Conservation (phyloP, 1,139 yeast genomes). For the Pichia norvegensis region DNA sequence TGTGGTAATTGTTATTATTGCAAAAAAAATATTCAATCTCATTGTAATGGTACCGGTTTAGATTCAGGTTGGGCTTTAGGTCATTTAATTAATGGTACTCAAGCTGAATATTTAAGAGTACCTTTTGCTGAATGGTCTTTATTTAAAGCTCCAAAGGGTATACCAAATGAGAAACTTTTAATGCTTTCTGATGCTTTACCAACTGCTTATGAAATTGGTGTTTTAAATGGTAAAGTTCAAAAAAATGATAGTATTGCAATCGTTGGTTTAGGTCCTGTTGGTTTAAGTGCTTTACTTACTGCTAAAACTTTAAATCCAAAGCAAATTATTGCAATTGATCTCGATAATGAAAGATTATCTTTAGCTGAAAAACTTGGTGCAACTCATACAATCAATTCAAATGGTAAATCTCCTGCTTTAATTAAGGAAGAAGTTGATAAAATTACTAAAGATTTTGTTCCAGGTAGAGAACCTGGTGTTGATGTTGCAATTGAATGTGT, state of each 20-base stretch:
- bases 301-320: slow-evolving; percentile 34
- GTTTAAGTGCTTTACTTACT: slow-evolving; percentile 36
- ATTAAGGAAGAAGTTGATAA: slow-evolving; percentile 27
- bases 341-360: slow-evolving; percentile 35
- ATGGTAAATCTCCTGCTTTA: slow-evolving; percentile 18
- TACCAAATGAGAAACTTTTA: slow-evolving; percentile 32
- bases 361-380: slow-evolving; percentile 38
- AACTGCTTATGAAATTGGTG: slow-evolving; percentile 41
- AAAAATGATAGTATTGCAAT: slow-evolving; percentile 39
- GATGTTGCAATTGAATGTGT: slow-evolving; percentile 45
- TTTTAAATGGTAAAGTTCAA: slow-evolving; percentile 33
- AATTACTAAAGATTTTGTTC: slow-evolving; percentile 19
- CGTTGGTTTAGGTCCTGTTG: slow-evolving; percentile 44
- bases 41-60: slow-evolving; percentile 30
- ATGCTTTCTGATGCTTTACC: slow-evolving; percentile 41
- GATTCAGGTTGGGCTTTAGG: slow-evolving; percentile 41
- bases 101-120: slow-evolving; percentile 39
- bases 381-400: slow-evolving; percentile 34
- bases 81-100: slow-evolving; percentile 36
- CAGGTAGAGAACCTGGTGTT: slow-evolving; percentile 32
- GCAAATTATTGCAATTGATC: slow-evolving; percentile 36
- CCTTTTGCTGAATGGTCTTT: slow-evolving; percentile 37
- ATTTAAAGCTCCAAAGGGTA: slow-evolving; percentile 28
- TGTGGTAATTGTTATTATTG: slow-evolving; percentile 52
- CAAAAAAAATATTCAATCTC: slow-evolving; percentile 33